Percentiles rank a stretch among this genome's conserved stretches.
phyloP scores from a whole-genome alignment of 2,329 filamentous ascomycete genomes.

The Scopulariopsis brevicaulis region DNA sequence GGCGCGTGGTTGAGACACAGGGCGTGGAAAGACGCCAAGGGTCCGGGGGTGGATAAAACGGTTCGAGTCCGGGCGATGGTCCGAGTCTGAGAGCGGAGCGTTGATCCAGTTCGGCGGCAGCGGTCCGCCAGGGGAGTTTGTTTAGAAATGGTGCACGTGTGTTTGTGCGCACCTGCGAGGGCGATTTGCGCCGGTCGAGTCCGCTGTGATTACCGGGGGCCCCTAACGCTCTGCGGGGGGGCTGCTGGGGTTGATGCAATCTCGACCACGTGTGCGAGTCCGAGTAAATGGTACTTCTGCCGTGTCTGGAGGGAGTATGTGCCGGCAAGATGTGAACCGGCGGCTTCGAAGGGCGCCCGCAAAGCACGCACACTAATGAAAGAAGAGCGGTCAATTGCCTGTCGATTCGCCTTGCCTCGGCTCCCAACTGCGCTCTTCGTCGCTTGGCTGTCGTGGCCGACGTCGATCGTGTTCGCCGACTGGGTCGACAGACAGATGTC shows the following conservation, averaged over 20 bases:
- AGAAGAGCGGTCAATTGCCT: not conserved
- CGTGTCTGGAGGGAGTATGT: not conserved
- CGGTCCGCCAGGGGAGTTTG: not conserved
- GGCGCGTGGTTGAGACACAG: not conserved
- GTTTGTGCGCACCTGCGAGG: not conserved
- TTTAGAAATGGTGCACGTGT: not conserved
- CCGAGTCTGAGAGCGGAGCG: not conserved
- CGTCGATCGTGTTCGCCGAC: not conserved
- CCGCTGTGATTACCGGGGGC: not conserved
- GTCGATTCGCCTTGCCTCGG: not conserved
- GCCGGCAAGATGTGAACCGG: not conserved
- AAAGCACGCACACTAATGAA: not conserved
- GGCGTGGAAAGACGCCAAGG: not conserved
- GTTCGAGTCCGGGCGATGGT: not conserved
- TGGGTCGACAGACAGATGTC: not conserved
- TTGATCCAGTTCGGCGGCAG: not conserved
- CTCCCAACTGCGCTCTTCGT: not conserved
- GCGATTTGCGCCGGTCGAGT: not conserved
- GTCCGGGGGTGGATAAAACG: not conserved
- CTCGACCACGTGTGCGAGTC: not conserved
- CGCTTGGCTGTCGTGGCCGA: not conserved
- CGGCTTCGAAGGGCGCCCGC: not conserved
- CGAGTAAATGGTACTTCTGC: not conserved
- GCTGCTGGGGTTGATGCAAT: not conserved
- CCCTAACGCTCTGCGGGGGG: not conserved